Conservation (phyloP, 2,329 filamentous ascomycete genomes). For the Microsporum canis region DNA sequence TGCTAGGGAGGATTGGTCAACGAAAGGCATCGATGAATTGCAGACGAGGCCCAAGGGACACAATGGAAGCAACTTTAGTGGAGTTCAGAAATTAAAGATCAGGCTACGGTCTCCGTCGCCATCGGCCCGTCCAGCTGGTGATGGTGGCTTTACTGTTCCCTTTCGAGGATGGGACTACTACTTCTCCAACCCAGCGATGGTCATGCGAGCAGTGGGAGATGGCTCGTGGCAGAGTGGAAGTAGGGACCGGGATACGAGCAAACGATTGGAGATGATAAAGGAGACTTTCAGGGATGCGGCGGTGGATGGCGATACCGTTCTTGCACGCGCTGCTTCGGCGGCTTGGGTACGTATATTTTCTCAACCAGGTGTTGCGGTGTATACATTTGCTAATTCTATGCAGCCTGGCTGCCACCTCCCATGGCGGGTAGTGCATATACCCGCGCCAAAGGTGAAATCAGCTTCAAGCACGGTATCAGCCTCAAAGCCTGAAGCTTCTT, state of each 20-base stretch:
- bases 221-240: slow-evolving; percentile 10
- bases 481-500: slow-evolving; percentile 5
- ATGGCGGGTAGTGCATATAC: slow-evolving; percentile 31
- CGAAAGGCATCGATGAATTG: neutral
- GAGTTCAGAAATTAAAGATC: slow-evolving; percentile 29
- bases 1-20: neutral
- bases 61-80: slow-evolving; percentile 2
- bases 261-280: neutral
- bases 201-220: slow-evolving; percentile 8
- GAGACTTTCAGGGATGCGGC: slow-evolving; percentile 28
- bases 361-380: neutral
- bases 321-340: slow-evolving; percentile 20
- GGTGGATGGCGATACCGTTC: slow-evolving; percentile 25
- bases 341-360: slow-evolving; percentile 26
- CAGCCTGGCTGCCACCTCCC: slow-evolving; percentile 33
- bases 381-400: neutral
- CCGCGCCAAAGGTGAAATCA: slow-evolving; percentile 16
- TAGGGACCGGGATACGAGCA: neutral
- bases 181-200: slow-evolving; percentile 26
- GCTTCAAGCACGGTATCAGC: slow-evolving; percentile 17
- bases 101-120: slow-evolving; percentile 32
- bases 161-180: slow-evolving; percentile 35
- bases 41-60: neutral
- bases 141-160: slow-evolving; percentile 31
- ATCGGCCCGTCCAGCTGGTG: slow-evolving; percentile 16